Evolutionary conservation across 2,329 filamentous ascomycete species (phyloP), one percentile per base, ranked within the genome.

Genomic region (Lithohypha guttulata): DNA sequence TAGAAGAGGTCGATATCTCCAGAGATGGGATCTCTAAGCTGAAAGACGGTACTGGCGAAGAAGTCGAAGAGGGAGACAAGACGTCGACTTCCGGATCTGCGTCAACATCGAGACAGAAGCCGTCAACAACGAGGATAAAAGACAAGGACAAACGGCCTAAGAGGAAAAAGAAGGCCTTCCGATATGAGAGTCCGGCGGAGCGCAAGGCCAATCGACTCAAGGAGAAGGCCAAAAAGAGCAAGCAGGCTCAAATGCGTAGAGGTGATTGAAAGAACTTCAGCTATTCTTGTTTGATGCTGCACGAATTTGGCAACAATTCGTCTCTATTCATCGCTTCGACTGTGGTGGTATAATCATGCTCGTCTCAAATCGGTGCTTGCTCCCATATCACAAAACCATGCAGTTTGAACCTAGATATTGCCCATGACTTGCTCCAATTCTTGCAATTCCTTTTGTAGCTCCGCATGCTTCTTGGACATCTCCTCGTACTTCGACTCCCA

Each of bases 401-500:
- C n/a, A n/a, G n/a, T n/a, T n/a, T n/a, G n/a, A n/a, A n/a, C 57
- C 77, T 78, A 96, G 66, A 96, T 87, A 69, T 85, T 91, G 73
- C 81, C 81, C 66, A 96, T 87, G 68, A 94, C 87, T 55, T 70
- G 67, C 68, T 91, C 84, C 65, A 96, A 84, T 51, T 89, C 82
- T 58, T 93, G 79, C 59, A 95, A 71, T 63, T 95, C 86, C 73
- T 89, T 89, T 74, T 93, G 79, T 54, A 85, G 73, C 42, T 73
- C 63, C 51, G 69, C 68, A 72, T 93, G 82, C 70, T 95, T 93
- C 77, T 87, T 82, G 55, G 80, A 65, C 81, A 94, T 93, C 64
- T 96, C 89, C 69, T 96, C 91, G 70, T 93, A 96, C 73, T 98
- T 96, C 65, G 73, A 62, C 73, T 96, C 91, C 87, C 87, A 95